Evolutionary conservation across 2,329 filamentous ascomycete species (phyloP), one percentile per base, ranked within the genome.

Genomic region (Diaporthe longicolla): DNA sequence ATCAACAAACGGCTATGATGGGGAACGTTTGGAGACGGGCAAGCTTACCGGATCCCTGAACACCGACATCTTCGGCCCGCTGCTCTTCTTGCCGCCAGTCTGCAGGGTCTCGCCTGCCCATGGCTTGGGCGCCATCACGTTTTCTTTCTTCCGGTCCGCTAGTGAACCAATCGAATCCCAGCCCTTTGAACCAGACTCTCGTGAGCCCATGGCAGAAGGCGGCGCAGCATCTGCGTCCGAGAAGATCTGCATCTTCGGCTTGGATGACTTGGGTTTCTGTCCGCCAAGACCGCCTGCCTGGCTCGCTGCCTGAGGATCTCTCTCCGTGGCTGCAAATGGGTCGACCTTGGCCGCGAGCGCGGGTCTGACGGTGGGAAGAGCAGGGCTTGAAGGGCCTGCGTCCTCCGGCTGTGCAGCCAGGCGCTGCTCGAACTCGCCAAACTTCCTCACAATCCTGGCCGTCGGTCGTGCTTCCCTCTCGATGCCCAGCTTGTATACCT

Each of bases 101-200:
- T 96, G 94, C 78, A 99, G 84, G 54, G 94, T 98, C 86, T 98
- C 95, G 35, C 97, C 97, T 15, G 88, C 93, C 97, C 95, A 98
- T 26, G 96, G 95, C 81, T 93, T 95, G 15, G 95, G 91, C 81
- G 96, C 95, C 77, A 95, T 86, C 9, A 88, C 87, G 80, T 99
- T 99, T 83, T 99, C 97, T 88, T 98, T 99, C 87, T 94, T 98
- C 66, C 97, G 90, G 75, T 98, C 94, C 68, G 92, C 90, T 75
- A 98, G 85, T 1, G 95, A 95, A 40, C 94, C 95, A 80, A 99
- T 98, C 76, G 87, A 96, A 77, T 98, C 94, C 96, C 97, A 98
- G 3, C 95, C 96, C 81, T 92, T 93, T 1, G 91, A 88, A 57
- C 84, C 84, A 13, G 86, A 85, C 4, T 85, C 86, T 19, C 86